Percentiles rank a stretch among this genome's conserved stretches.
phyloP scores from a whole-genome alignment of 192 early-diverging fungal genomes.

The Chytriomyces confervae region DNA sequence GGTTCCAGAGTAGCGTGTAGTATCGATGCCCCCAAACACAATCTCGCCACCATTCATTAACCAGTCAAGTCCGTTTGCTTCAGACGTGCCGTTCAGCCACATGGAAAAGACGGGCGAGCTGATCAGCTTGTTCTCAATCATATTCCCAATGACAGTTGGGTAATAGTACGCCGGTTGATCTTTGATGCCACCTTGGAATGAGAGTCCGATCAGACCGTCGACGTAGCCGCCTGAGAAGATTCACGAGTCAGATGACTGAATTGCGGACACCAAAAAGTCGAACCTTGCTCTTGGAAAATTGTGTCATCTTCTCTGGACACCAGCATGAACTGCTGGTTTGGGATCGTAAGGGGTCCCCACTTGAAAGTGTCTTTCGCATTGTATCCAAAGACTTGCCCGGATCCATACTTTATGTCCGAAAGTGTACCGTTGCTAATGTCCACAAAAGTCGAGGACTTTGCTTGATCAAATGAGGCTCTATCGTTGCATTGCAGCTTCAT shows the following conservation, averaged over 20 bases:
- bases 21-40: slow-evolving; percentile 8
- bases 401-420: slow-evolving; percentile 3
- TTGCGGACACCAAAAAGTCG: too few relatives aligned
- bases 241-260: too few relatives aligned
- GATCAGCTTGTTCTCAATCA: not conserved
- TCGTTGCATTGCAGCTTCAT: not conserved
- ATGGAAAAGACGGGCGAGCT: slow-evolving; percentile 18
- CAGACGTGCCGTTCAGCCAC: not conserved
- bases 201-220: slow-evolving; percentile 14
- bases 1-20: not conserved
- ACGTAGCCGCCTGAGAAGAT: too few relatives aligned
- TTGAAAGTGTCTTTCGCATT: slow-evolving; percentile 12
- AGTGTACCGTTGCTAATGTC: not conserved
- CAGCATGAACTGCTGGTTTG: slow-evolving; percentile 11
- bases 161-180: not conserved
- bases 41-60: not conserved
- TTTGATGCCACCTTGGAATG: not conserved
- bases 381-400: not conserved
- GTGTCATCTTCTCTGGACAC: slow-evolving; percentile 8
- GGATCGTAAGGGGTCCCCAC: not conserved
- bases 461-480: not conserved
- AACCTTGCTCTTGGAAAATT: slow-evolving; percentile 13
- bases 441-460: not conserved
- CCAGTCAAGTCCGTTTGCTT: not conserved
- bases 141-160: slow-evolving; percentile 9